Evolutionary conservation across 805 yeast species (phyloP), one percentile per base, ranked within the genome.

Genomic region (Lipomyces starkeyi): DNA sequence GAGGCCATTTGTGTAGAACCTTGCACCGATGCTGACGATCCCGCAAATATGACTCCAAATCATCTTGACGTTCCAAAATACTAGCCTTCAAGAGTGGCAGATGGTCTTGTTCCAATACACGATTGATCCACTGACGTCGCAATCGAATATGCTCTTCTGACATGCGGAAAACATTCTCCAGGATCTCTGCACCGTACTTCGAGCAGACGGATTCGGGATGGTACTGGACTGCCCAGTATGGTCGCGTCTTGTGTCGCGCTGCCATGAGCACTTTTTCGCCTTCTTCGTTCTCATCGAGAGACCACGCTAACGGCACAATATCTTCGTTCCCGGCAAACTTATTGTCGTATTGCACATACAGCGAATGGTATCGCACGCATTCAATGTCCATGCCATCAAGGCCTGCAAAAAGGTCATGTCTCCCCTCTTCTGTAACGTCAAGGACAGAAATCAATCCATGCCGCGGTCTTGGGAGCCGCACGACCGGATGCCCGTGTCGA

Each of bases 151-250:
- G 63, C 25, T 9, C 55, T 4, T 29, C 40, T 2, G 71, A 25
- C n/a, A 58, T n/a, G 9, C n/a, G 13, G 34, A 65, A 57, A 2
- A 69, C 25, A 27, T 65, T 67, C 43, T 52, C 62, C 40, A 69
- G 22, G 3, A 58, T 35, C 37, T 64, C 64, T 13, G 75, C 82
- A 1, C 99, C 99, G 59, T 80, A 73, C 14, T 83, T 80, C 0
- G 98, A 92, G 73, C 97, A 91, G 53, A 94, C 87, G 0, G 97
- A 92, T 75, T 95, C 99, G 0, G 99, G 99, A 75, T 95, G 99
- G 75, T 93, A 96, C 75, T 95, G 99, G 1, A 95, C 98, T 0
- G 97, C 99, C 77, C 83, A 94, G 80, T 90, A 90, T 0, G 98
- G 98, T 25, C 80, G 78, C 0, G 49, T 22, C 0, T 60, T 72